Evolutionary conservation across 2,329 filamentous ascomycete genomes (phyloP).

Genomic region (Ciborinia camelliae): DNA sequence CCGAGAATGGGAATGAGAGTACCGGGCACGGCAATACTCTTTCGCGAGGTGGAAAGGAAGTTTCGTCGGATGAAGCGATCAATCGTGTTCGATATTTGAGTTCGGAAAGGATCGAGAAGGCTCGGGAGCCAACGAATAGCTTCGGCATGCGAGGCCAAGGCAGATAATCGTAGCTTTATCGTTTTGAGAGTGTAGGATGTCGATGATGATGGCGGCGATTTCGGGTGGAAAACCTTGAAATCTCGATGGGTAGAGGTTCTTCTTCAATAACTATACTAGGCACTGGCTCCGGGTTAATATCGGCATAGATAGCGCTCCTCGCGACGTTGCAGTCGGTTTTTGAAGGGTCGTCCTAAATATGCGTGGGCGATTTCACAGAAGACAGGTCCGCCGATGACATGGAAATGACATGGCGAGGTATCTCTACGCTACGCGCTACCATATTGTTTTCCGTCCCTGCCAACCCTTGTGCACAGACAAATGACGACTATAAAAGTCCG

Average conservation of each 20-base stretch:
- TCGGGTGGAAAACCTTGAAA: not conserved
- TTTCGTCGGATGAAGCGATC: not conserved
- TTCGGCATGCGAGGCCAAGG: not conserved
- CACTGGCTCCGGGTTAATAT: too few relatives aligned
- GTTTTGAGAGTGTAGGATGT: not conserved
- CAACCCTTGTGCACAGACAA: too few relatives aligned
- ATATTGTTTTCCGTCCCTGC: too few relatives aligned
- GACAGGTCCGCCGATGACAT: too few relatives aligned
- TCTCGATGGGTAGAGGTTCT: too few relatives aligned
- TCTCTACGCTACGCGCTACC: too few relatives aligned
- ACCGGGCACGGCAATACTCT: not conserved
- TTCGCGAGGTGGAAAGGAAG: not conserved
- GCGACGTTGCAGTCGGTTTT: too few relatives aligned
- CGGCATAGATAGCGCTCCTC: too few relatives aligned
- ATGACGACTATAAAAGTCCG: too few relatives aligned
- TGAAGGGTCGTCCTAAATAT: too few relatives aligned
- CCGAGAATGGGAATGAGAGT: not conserved
- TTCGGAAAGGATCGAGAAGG: not conserved
- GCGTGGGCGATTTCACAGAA: not conserved
- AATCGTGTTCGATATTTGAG: not conserved
- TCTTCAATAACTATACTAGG: too few relatives aligned
- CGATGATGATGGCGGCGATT: not conserved
- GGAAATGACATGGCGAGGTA: too few relatives aligned
- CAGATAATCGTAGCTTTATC: not conserved
- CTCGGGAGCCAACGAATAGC: not conserved